These are phyloP conservation scores for Rhipidocladum racemiflorum DNA, from an alignment of 176 grass and related monocot species.

Conservation along the genomic window DNA sequence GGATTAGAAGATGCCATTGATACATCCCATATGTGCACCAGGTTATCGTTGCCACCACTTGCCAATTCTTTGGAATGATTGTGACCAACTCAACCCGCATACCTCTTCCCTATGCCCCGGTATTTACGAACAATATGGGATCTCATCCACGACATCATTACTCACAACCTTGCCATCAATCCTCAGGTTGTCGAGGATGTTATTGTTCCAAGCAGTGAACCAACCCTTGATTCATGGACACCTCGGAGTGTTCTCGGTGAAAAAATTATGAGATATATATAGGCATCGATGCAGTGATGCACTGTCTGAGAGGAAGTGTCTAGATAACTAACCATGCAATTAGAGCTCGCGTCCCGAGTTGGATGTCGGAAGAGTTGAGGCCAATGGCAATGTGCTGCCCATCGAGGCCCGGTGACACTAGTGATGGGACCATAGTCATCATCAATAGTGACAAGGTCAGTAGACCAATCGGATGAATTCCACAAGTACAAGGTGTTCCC, in stretches of 20 bases:
- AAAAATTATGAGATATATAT: constrained; percentile 21
- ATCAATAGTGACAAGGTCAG: constrained; percentile 48
- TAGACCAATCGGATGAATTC: constrained; percentile 43
- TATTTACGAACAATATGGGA: constrained; percentile 33
- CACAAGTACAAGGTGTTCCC: constrained; percentile 57
- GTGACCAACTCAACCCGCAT: constrained; percentile 60
- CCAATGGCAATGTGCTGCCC: constrained; percentile 52
- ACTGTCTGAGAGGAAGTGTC: background rate
- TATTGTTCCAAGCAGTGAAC: constrained; percentile 68
- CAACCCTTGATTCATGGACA: constrained; percentile 51
- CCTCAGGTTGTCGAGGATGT: constrained; percentile 55
- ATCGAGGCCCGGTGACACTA: constrained; percentile 59
- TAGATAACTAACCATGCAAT: constrained; percentile 42
- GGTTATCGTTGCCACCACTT: too few relatives aligned
- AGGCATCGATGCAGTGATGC: background rate
- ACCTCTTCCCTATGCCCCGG: constrained; percentile 44
- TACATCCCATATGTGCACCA: too few relatives aligned
- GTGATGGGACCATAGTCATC: constrained; percentile 53
- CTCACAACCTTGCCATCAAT: constrained; percentile 54
- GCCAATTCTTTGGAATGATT: constrained; percentile 48
- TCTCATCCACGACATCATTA: constrained; percentile 56
- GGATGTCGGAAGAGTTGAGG: constrained; percentile 53
- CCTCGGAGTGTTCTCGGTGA: constrained; percentile 57
- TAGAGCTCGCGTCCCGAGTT: too few relatives aligned
- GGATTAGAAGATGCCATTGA: too few relatives aligned